Conservation (phyloP, 352 stramenopile genomes). For the Pythium rishiriense region DNA sequence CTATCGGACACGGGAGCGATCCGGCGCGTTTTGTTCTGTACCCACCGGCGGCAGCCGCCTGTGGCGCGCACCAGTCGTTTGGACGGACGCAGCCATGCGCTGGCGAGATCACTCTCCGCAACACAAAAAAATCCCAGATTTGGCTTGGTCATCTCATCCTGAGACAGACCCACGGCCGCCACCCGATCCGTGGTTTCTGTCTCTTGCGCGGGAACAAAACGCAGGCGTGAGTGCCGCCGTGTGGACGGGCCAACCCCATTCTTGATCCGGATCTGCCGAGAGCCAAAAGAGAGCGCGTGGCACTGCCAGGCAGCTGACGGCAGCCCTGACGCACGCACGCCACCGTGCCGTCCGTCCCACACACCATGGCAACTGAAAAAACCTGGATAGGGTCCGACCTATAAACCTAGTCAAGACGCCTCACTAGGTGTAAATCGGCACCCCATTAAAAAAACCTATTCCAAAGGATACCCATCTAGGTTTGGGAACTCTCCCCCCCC, state of each 20-base stretch:
- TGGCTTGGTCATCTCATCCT: not conserved
- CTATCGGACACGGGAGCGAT: not conserved
- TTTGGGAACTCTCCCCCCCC: not conserved
- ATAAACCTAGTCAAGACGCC: not conserved
- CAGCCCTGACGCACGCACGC: not conserved
- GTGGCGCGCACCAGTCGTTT: not conserved
- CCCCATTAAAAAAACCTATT: not conserved
- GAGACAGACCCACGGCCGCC: not conserved
- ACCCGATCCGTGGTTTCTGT: not conserved
- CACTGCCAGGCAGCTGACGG: not conserved
- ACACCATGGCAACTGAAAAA: not conserved
- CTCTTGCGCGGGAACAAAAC: not conserved
- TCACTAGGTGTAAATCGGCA: not conserved
- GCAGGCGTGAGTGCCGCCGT: too few species aligned
- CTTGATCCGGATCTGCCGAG: not conserved
- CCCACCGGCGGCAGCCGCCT: not conserved
- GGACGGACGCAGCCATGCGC: too few species aligned
- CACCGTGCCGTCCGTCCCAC: not conserved
- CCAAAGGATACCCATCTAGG: slow-evolving; percentile 3
- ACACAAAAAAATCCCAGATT: slow-evolving; percentile 1
- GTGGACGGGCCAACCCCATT: not conserved
- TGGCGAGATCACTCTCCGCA: not conserved
- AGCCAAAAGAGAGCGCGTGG: too few species aligned
- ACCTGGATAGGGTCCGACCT: not conserved
- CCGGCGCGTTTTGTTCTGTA: not conserved